Conservation (phyloP, 805 yeast genomes). For the Teunomyces lycoperdinae region DNA sequence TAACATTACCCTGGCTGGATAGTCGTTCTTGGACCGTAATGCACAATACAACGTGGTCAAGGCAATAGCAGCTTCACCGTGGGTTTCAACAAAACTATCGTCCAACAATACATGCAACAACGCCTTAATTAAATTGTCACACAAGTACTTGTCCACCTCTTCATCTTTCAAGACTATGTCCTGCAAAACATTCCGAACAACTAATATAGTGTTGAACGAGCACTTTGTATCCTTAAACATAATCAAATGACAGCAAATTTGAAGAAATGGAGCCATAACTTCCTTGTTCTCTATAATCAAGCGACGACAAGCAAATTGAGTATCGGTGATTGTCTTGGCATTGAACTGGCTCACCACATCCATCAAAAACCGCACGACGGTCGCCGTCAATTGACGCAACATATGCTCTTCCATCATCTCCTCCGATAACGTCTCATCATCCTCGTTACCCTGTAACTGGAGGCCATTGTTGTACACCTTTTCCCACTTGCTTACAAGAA, state of each 20-base stretch:
- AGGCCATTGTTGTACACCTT: conserved; percentile 57
- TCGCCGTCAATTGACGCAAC: conserved; percentile 88
- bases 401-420: conserved; percentile 98
- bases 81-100: conserved; percentile 79
- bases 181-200: conserved; percentile 69
- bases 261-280: conserved; percentile 75
- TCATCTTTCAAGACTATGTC: conserved; percentile 67
- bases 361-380: conserved; percentile 80
- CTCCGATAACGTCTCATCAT: conserved; percentile 84
- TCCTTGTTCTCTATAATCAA: conserved; percentile 62
- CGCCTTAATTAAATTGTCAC: conserved; percentile 66
- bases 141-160: conserved; percentile 69
- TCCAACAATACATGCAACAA: conserved; percentile 66
- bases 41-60: conserved; percentile 77
- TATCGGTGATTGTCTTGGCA: conserved; percentile 47
- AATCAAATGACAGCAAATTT: conserved; percentile 71
- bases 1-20: conserved; percentile 61
- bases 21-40: conserved; percentile 63
- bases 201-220: conserved; percentile 82
- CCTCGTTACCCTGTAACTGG: conserved; percentile 56
- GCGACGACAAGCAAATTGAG: conserved; percentile 64
- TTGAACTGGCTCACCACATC: conserved; percentile 84
- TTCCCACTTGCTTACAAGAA: conserved; percentile 78
- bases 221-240: conserved; percentile 87
- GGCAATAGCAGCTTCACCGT: conserved; percentile 88